Evolutionary conservation across 371 early-diverging fungal species (phyloP), one percentile per base, ranked within the genome.

Genomic region (Lichtheimia corymbifera): DNA sequence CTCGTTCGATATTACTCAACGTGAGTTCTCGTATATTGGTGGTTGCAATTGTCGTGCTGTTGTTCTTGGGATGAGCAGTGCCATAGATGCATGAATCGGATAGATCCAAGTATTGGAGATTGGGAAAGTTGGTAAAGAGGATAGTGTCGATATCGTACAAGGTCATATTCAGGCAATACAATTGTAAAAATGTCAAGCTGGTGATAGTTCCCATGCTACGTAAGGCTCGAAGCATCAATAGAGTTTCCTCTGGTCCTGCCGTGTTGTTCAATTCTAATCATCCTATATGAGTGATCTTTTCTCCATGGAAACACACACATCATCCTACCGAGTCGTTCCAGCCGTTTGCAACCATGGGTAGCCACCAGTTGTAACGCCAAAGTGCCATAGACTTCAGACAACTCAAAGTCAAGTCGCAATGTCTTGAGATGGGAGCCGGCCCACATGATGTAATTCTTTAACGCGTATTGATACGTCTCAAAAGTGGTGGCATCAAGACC

Each of bases 381-480:
- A 42, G 42, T 56, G n/a, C 57, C 57, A 5, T 43, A 45, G 5
- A 25, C 45, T 28, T 56, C 57, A 20, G 57, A 56, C n/a, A 56
- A 17, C 43, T 56, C 57, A 45, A 56, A 22, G 30, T 56, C 57
- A 9, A 56, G 22, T 42, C 28, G 15, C 25, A 56, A 45, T 27
- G 42, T 43, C n/a, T 18, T 42, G 13, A 56, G 45, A 45, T 56
- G 57, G 13, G 40, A 20, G 27, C 57, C 57, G 14, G 57, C 57
- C 43, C 22, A 45, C 7, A n/a, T 35, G 22, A 56, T 42, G 45
- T 41, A 42, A 4, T 43, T 41, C 11, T 42, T 56, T 27, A 56
- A 45, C 22, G 25, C 45, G 18, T 44, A 11, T 3, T 35, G 25
- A 20, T 56, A 56, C 5, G 11, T 4, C 15, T 56, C 57, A 14